phyloP scores from a whole-genome alignment of 108 stramenopile species.

The Cyclotella choctawhatcheeana region DNA sequence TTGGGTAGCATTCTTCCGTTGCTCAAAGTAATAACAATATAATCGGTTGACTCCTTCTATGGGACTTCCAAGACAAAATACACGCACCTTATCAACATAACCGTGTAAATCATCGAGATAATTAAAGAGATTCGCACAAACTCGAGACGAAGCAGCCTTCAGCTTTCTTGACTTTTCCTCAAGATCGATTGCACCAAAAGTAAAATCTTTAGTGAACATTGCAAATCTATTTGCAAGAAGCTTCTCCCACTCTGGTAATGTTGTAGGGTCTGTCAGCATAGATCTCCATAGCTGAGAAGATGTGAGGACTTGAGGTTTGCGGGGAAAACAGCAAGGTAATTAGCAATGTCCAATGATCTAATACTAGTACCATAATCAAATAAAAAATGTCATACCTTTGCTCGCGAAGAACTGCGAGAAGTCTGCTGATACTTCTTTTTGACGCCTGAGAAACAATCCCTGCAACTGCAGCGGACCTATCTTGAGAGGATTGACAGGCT shows the following conservation, averaged over 20 bases:
- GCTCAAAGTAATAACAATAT: too few species aligned
- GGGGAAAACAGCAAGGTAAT: too few species aligned
- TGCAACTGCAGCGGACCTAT: slow-evolving; percentile 69
- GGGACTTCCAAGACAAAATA: too few species aligned
- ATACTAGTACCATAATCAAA: too few species aligned
- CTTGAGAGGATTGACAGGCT: slow-evolving; percentile 69
- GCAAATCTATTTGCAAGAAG: slow-evolving; percentile 47
- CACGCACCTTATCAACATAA: slow-evolving; percentile 66
- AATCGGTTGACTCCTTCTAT: too few species aligned
- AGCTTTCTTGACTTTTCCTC: slow-evolving; percentile 38
- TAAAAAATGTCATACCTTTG: slow-evolving; percentile 1
- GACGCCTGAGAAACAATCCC: slow-evolving; percentile 70
- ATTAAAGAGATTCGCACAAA: slow-evolving; percentile 40
- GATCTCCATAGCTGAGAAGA: slow-evolving; percentile 56
- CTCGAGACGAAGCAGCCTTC: slow-evolving; percentile 47
- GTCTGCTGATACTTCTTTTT: slow-evolving; percentile 57
- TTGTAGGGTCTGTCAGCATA: slow-evolving; percentile 57
- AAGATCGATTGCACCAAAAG: slow-evolving; percentile 41
- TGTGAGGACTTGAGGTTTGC: slow-evolving; percentile 51
- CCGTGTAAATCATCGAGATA: slow-evolving; percentile 53
- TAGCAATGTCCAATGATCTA: too few species aligned
- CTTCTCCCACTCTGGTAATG: slow-evolving; percentile 49
- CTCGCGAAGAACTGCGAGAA: slow-evolving; percentile 60
- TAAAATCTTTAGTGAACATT: slow-evolving; percentile 33
- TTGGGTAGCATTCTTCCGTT: too few species aligned